Conservation (phyloP, 805 yeast genomes). For the Metschnikowia corniflorae region DNA sequence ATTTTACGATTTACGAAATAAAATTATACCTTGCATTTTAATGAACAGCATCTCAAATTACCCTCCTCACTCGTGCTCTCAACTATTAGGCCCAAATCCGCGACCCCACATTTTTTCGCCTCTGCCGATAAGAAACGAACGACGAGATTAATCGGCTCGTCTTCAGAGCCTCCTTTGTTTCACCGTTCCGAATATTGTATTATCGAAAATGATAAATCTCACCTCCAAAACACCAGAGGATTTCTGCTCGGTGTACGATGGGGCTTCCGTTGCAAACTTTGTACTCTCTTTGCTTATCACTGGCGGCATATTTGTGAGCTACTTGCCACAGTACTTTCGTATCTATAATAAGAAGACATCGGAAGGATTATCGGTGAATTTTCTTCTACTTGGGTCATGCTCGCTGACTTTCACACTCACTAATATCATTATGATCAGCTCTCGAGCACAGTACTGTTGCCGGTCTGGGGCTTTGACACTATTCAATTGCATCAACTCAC, state of each 20-base stretch:
- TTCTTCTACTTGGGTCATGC: conserved; percentile 64
- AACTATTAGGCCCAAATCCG: too few species aligned
- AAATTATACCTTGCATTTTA: too few species aligned
- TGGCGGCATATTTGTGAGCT: conserved; percentile 64
- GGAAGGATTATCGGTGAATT: conserved; percentile 75
- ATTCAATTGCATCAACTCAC: conserved; percentile 65
- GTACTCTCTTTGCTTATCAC: conserved; percentile 52
- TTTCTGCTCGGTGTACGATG: conserved; percentile 41
- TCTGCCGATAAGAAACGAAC: background rate
- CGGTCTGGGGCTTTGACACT: conserved; percentile 34
- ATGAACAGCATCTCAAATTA: too few species aligned
- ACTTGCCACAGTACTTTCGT: conserved; percentile 69
- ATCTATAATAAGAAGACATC: conserved; percentile 58
- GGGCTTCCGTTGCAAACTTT: conserved; percentile 51
- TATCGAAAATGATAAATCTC: too few species aligned
- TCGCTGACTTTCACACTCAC: conserved; percentile 66
- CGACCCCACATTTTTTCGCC: background rate
- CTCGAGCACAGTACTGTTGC: conserved; percentile 64
- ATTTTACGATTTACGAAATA: too few species aligned
- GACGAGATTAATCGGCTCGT: background rate
- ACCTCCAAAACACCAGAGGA: conserved; percentile 16
- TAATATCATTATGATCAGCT: conserved; percentile 60
- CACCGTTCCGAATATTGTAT: too few species aligned
- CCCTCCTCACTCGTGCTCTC: too few species aligned
- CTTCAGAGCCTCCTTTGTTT: too few species aligned